phyloP scores from a whole-genome alignment of 2,329 filamentous ascomycete genomes.

The Aspergillus costaricaensis region DNA sequence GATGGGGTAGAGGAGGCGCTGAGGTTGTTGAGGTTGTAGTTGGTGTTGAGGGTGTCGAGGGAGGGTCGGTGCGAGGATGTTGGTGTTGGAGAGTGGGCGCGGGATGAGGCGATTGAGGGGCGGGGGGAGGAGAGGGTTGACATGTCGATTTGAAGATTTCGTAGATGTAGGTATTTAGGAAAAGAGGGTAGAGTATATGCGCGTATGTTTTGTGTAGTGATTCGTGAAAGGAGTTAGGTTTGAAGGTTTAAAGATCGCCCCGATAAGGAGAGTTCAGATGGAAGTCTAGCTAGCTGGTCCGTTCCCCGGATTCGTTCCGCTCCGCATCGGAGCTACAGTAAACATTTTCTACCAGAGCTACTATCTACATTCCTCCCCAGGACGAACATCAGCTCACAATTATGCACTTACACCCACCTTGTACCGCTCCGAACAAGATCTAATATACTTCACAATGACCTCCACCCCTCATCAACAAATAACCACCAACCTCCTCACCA shows the following conservation, averaged over 20 bases:
- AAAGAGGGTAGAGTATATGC: too few relatives aligned
- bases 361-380: background rate
- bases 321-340: slow-evolving; percentile 2
- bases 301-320: slow-evolving; percentile 25
- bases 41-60: slow-evolving; percentile 65
- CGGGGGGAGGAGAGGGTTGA: slow-evolving; percentile 62
- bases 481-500: slow-evolving; percentile 56
- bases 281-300: slow-evolving; percentile 22
- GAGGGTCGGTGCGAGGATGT: slow-evolving; percentile 76
- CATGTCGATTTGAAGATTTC: slow-evolving; percentile 43
- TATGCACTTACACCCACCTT: background rate
- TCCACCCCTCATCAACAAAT: slow-evolving; percentile 37
- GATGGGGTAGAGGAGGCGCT: slow-evolving; percentile 35
- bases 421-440: too few relatives aligned
- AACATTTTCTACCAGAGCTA: slow-evolving; percentile 2
- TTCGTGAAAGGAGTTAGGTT: too few relatives aligned
- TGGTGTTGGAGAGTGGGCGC: slow-evolving; percentile 60
- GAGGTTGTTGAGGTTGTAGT: slow-evolving; percentile 52
- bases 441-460: slow-evolving; percentile 26
- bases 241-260: too few relatives aligned
- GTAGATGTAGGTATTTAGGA: background rate
- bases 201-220: too few relatives aligned
- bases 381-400: background rate
- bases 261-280: slow-evolving; percentile 5
- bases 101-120: slow-evolving; percentile 60